Conservation (phyloP, 805 yeast genomes). For the Yamadazyma olivae region DNA sequence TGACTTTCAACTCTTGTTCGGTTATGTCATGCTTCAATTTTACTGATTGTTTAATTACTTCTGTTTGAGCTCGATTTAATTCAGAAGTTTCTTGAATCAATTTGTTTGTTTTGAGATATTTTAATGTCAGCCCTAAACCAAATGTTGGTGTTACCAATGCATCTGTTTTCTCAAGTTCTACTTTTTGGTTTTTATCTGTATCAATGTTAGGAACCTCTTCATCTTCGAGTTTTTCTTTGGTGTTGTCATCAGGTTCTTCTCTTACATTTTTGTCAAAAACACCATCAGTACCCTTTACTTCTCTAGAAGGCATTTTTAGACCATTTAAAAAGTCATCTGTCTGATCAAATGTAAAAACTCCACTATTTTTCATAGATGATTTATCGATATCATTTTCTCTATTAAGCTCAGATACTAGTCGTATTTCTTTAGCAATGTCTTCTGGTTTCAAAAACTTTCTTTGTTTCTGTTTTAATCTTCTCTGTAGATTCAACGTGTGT, state of each 20-base stretch:
- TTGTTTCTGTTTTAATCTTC: constrained; percentile 24
- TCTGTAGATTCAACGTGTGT: constrained; percentile 14
- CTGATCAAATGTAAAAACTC: constrained; percentile 43
- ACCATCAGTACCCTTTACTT: not conserved
- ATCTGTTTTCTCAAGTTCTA: not conserved
- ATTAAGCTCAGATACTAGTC: constrained; percentile 17
- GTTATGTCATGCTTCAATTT: constrained; percentile 23
- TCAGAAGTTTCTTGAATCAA: constrained; percentile 9
- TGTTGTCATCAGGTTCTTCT: not conserved
- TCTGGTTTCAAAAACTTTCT: constrained; percentile 27
- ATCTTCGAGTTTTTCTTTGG: constrained; percentile 1
- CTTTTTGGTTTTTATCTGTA: not conserved
- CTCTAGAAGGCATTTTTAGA: not conserved
- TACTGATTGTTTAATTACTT: constrained; percentile 27
- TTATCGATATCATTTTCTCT: constrained; percentile 15
- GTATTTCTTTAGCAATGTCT: constrained; percentile 37
- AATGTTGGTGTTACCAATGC: not conserved
- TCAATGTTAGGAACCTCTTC: not conserved
- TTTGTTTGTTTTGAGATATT: constrained; percentile 22
- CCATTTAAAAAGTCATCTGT: constrained; percentile 36
- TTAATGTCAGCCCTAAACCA: constrained; percentile 26
- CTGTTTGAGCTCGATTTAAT: constrained; percentile 3
- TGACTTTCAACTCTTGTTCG: constrained; percentile 32
- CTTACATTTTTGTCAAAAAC: constrained; percentile 1
- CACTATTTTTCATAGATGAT: constrained; percentile 12